Conservation (phyloP, 345 rosid species). For the Gossypioides kirkii region DNA sequence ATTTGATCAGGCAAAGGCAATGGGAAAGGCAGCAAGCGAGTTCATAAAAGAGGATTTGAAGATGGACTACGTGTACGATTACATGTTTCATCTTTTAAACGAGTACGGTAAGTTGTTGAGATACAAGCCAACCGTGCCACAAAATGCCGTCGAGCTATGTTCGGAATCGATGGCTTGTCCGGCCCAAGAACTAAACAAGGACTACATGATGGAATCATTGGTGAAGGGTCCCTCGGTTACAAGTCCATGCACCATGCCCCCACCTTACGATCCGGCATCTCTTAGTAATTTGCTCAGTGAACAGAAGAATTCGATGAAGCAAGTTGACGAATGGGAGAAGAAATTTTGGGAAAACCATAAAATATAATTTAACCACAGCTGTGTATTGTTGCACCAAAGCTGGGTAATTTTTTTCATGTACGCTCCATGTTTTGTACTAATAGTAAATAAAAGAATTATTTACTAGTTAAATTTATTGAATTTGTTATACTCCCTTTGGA, state of each 20-base stretch:
- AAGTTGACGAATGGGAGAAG: constrained; percentile 17
- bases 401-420: background rate
- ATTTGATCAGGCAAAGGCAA: constrained; percentile 49
- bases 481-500: too few relatives aligned
- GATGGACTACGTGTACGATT: constrained; percentile 67
- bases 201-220: constrained; percentile 63
- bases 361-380: too few relatives aligned
- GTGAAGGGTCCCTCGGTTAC: constrained; percentile 52
- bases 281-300: constrained; percentile 24
- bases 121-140: constrained; percentile 49
- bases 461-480: too few relatives aligned
- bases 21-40: constrained; percentile 54
- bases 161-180: constrained; percentile 59
- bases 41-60: constrained; percentile 50
- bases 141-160: constrained; percentile 42
- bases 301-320: constrained; percentile 22
- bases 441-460: background rate
- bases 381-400: background rate
- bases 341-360: constrained; percentile 5
- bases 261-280: constrained; percentile 56
- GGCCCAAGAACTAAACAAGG: constrained; percentile 38
- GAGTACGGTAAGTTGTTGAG: constrained; percentile 59
- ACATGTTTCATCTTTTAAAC: constrained; percentile 71
- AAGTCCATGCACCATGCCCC: constrained; percentile 56
- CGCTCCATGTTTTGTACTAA: background rate